Evolutionary conservation across 148 eudicot genomes (phyloP).

Genomic region (Pouteria glomerata): DNA sequence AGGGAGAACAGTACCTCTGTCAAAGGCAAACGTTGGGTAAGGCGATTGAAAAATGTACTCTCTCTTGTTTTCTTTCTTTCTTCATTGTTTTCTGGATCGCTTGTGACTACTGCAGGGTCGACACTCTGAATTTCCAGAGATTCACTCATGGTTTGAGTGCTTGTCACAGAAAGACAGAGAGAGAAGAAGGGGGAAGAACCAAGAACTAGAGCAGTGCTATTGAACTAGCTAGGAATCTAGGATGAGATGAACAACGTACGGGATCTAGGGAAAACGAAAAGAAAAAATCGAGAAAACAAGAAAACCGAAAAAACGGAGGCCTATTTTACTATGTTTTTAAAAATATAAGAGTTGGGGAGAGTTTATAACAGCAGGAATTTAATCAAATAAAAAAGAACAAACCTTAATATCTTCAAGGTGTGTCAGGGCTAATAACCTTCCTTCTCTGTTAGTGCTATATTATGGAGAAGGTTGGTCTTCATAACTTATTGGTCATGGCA

Average conservation of each 20-base stretch:
- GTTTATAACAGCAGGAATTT: neutral
- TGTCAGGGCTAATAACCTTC: neutral
- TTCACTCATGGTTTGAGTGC: neutral
- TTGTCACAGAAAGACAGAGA: neutral
- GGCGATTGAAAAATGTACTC: neutral
- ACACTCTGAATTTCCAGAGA: constrained; percentile 5
- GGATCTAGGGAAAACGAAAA: constrained; percentile 1
- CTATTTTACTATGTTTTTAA: neutral
- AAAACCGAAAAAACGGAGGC: too few species aligned
- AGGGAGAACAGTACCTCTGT: constrained; percentile 1
- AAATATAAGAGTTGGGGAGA: too few species aligned
- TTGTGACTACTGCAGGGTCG: neutral
- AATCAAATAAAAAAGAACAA: neutral
- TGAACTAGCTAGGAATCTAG: neutral
- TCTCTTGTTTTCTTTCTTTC: neutral
- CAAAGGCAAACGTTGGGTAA: neutral
- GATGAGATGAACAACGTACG: neutral
- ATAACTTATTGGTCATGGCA: neutral
- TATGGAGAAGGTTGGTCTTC: neutral
- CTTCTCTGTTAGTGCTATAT: neutral
- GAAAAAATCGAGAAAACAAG: neutral
- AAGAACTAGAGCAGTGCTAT: neutral
- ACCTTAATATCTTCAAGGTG: constrained; percentile 13
- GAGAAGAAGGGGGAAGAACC: neutral
- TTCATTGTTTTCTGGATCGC: neutral